Evolutionary conservation across 495 filamentous ascomycete genomes (phyloP), one percentile per base, ranked within the genome.

Genomic region (Penicillium lividum): DNA sequence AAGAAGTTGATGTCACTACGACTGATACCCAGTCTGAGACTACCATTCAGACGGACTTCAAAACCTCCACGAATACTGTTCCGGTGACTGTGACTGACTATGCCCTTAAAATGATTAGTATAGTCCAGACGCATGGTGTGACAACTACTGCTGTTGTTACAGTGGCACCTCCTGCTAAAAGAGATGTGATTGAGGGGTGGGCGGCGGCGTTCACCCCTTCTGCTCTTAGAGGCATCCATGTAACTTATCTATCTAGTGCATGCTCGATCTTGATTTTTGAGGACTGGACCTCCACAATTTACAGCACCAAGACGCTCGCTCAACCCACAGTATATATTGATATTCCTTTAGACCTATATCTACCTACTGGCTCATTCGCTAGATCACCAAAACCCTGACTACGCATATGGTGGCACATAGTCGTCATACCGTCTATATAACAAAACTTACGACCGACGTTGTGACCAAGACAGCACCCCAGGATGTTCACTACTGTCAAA

Each of bases 241-340:
- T 7, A 6, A 50, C 16, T 30, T 18, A 28, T 18, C 45, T 56
- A 15, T 49, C 16, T 8, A 40, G 31, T 38, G 54, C 54, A 28
- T 56, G 54, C 45, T 48, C 54, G 16, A 45, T 58, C 55, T 25
- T 58, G 15, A 42, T 43, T 11, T 7, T 18, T 18, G 54, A 56
- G 18, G 44, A 56, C 7, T 56, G 54, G 54, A 15, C 10, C 25
- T 49, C 54, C 7, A 50, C 44, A 48, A 10, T 25, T 9, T 56
- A 56, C 44, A 56, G 16, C 6, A 56, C 54, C 6, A 52, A 52
- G 33, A 52, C 50, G 27, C 5, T 40, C 40, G 31, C 50, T 25
- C 11, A n/a, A 27, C 50, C 29, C 5, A 52, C 50, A 16, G 50
- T n/a, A n/a, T 52, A 27, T 36, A 28, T 51, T 51, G 15, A 51